Base-by-base conservation (phyloP, 805 yeast species). In the Ogataea minuta region DNA sequence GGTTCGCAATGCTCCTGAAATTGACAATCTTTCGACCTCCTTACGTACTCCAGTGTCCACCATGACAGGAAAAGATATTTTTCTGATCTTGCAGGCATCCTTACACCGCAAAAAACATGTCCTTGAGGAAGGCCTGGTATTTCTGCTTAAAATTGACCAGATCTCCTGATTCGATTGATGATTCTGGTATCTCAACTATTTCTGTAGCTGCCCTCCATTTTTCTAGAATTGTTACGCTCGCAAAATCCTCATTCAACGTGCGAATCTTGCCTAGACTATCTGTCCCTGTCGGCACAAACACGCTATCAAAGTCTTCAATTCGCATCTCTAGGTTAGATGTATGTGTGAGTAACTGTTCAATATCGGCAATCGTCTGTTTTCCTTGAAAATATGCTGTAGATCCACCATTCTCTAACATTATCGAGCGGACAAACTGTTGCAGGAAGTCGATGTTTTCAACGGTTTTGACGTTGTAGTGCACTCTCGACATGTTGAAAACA, bases 251-350 rank as follows among this genome's bases (percentile, higher is more conserved):
- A 36, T 61, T 55, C 14, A 71, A 34, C 0, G 69, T 59, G 24
- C 60, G 50, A 19, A 81, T 78, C 48, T 77, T 72, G 14, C 66
- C 66, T 66, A 71, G 64, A 3, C 79, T 59, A 45, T 81, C 88
- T 62, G 71, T 63, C 0, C 74, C 78, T 6, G 43, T 40, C 0
- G 82, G 81, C 2, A 79, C 64, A 14, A 58, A 28, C 11, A 60
- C 35, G 9, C 34, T 28, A 14, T 41, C 44, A 31, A 41, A 49
- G 17, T 54, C 59, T 6, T 45, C 42, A 10, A 52, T 24, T 8
- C 41, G 34, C 31, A 20, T 43, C 4, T 21, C 34, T 5, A 21
- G 9, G n/a, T 21, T 23, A 10, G 32, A 17, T 1, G 27, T 9
- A 9, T 25, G 27, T 5, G 9, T 19, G 15, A 42, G 20, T 12